Conservation (phyloP, 495 filamentous ascomycete genomes). For the Emericellopsis terricola region DNA sequence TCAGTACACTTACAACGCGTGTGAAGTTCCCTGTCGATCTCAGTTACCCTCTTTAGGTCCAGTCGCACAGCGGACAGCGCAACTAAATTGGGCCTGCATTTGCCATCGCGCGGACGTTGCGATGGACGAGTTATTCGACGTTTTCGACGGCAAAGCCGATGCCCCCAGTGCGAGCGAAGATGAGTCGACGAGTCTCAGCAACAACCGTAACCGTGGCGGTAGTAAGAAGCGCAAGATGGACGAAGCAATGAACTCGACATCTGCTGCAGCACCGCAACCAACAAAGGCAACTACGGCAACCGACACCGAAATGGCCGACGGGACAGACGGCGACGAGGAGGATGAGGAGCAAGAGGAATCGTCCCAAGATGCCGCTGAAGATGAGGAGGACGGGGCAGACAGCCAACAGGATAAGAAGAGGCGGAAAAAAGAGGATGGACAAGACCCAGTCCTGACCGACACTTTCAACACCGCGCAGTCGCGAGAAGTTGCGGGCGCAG, state of each 20-base stretch:
- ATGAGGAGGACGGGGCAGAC: conserved; percentile 13
- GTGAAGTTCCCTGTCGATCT: too few relatives aligned
- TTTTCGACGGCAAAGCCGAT: conserved; percentile 54
- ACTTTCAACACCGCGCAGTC: conserved; percentile 93
- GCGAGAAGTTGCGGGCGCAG: conserved; percentile 63
- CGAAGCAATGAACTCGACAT: conserved; percentile 55
- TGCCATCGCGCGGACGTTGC: too few relatives aligned
- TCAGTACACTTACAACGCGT: too few relatives aligned
- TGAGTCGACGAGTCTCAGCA: conserved; percentile 16
- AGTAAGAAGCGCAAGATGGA: conserved; percentile 73
- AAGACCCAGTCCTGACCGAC: conserved; percentile 77
- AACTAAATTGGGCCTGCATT: too few relatives aligned
- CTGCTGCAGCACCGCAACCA: too few relatives aligned
- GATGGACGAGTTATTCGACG: conserved; percentile 75
- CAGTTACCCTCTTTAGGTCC: background rate
- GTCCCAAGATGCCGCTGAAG: conserved; percentile 16
- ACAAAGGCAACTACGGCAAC: too few relatives aligned
- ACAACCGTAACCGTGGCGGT: conserved; percentile 28
- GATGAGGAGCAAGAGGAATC: conserved; percentile 19
- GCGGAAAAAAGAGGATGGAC: conserved; percentile 49
- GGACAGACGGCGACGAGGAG: conserved; percentile 28
- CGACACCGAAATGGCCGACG: conserved; percentile 11
- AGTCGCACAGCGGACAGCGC: background rate
- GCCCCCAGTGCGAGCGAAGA: conserved; percentile 15
- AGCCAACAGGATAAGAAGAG: conserved; percentile 50